These are phyloP conservation scores for Paratinospora sagittata DNA, from an alignment of 164 flowering plant genomes.

Conservation along the genomic window DNA sequence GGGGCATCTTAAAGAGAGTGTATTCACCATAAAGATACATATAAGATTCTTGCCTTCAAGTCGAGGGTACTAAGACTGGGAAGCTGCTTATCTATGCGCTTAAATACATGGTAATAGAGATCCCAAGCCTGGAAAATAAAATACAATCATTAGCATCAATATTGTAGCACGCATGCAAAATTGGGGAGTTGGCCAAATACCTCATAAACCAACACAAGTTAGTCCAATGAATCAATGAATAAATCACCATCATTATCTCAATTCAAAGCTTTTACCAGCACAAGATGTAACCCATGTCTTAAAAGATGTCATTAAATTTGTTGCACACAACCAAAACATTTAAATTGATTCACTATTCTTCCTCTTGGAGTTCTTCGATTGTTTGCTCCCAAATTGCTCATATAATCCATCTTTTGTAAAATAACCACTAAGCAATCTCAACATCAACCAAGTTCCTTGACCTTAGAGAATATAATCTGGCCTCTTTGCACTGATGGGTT, in stretches of 20 bases:
- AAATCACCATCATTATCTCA: not conserved
- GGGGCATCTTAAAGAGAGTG: slow-evolving; percentile 4
- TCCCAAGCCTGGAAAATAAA: slow-evolving; percentile 90
- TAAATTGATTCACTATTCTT: not conserved
- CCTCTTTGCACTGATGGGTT: too few relatives aligned
- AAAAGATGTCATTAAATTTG: too few relatives aligned
- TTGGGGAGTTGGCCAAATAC: not conserved
- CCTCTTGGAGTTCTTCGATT: not conserved
- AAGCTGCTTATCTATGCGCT: slow-evolving; percentile 95
- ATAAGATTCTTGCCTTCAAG: slow-evolving; percentile 54
- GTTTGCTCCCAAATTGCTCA: too few relatives aligned
- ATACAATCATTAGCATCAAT: slow-evolving; percentile 7
- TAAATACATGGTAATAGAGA: slow-evolving; percentile 94
- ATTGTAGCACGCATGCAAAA: not conserved
- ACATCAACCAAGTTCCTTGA: too few relatives aligned
- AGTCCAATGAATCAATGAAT: not conserved
- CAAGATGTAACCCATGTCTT: too few relatives aligned
- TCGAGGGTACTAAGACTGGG: slow-evolving; percentile 86
- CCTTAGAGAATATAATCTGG: too few relatives aligned
- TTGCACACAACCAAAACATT: not conserved
- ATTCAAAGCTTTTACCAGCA: not conserved
- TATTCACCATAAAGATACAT: slow-evolving; percentile 4
- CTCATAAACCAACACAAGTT: not conserved
- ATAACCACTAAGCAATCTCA: too few relatives aligned
- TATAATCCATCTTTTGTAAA: too few relatives aligned